These are phyloP conservation scores for Exophiala bonariae DNA, from an alignment of 2,329 filamentous ascomycete species.

Conservation along the genomic window DNA sequence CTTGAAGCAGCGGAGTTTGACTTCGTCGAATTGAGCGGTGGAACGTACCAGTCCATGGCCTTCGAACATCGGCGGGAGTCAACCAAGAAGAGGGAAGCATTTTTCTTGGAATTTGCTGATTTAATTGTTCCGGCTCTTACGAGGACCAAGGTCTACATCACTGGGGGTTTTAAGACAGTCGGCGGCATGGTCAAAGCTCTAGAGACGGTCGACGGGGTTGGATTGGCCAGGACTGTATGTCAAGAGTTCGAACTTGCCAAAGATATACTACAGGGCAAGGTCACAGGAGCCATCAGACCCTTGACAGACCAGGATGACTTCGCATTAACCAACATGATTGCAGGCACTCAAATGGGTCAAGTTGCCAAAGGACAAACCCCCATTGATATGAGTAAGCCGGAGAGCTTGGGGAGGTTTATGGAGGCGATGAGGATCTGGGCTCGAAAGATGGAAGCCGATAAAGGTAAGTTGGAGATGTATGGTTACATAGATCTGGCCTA, in stretches of 20 bases:
- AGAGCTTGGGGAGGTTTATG: background rate
- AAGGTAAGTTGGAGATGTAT: background rate
- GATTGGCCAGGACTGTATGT: conserved; percentile 54
- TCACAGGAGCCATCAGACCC: conserved; percentile 49
- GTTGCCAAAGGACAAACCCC: conserved; percentile 55
- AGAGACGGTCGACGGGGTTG: conserved; percentile 58
- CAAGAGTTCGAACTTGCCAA: conserved; percentile 46
- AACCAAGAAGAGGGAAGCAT: conserved; percentile 57
- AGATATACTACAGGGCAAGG: conserved; percentile 32
- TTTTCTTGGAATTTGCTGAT: conserved; percentile 62
- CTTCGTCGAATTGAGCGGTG: conserved; percentile 60
- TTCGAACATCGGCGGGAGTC: conserved; percentile 54
- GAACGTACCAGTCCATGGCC: conserved; percentile 29
- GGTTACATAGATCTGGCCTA: background rate
- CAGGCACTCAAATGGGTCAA: conserved; percentile 53
- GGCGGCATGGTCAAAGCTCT: conserved; percentile 59
- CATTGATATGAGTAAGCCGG: conserved; percentile 28
- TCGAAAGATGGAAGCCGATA: background rate
- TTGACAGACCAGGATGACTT: conserved; percentile 54
- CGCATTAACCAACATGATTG: conserved; percentile 45
- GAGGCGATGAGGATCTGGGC: background rate
- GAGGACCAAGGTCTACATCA: conserved; percentile 59
- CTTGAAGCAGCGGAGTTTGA: conserved; percentile 35
- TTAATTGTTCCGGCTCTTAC: conserved; percentile 47
- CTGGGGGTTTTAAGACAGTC: conserved; percentile 57